These are phyloP conservation scores for Aspergillus sp. DNA, from an alignment of 2,329 filamentous ascomycete species.

Conservation along the genomic window DNA sequence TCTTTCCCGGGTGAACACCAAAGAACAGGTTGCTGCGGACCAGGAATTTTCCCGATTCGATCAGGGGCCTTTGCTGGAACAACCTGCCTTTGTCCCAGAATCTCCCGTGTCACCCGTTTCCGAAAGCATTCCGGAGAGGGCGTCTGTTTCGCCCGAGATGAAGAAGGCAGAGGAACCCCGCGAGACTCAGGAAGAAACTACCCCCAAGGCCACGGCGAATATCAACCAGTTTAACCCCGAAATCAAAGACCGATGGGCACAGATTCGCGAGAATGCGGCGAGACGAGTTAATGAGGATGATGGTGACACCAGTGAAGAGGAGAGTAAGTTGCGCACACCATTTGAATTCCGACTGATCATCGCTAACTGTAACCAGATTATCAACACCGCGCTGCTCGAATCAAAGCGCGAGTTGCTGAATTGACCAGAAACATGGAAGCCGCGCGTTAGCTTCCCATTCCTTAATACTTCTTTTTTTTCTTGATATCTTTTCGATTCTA, in stretches of 20 bases:
- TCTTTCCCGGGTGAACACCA: constrained; percentile 55
- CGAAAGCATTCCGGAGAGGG: constrained; percentile 11
- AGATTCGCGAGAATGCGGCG: constrained; percentile 90
- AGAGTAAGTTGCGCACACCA: constrained; percentile 58
- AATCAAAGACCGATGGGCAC: constrained; percentile 80
- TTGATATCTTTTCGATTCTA: constrained; percentile 5
- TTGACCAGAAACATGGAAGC: constrained; percentile 77
- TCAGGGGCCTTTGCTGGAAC: constrained; percentile 79
- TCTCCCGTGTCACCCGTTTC: constrained; percentile 17
- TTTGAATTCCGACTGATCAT: constrained; percentile 12
- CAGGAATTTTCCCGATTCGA: constrained; percentile 63
- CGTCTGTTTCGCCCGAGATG: constrained; percentile 2
- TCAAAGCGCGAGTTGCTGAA: constrained; percentile 94
- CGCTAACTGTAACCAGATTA: constrained; percentile 56
- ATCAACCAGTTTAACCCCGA: constrained; percentile 4
- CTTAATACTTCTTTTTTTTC: not conserved
- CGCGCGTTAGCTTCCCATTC: constrained; percentile 13
- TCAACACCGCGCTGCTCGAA: constrained; percentile 90
- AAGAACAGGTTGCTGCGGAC: constrained; percentile 39
- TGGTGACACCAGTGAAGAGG: constrained; percentile 88
- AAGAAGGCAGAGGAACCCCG: not conserved
- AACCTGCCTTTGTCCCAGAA: constrained; percentile 74
- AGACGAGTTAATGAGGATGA: constrained; percentile 72
- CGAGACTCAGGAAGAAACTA: no score
- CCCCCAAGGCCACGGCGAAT: no score